Percentiles rank a stretch among this genome's conserved stretches.
Conservation (phyloP, 371 early-diverging fungal species). For the Haplosporangium sp. region DNA sequence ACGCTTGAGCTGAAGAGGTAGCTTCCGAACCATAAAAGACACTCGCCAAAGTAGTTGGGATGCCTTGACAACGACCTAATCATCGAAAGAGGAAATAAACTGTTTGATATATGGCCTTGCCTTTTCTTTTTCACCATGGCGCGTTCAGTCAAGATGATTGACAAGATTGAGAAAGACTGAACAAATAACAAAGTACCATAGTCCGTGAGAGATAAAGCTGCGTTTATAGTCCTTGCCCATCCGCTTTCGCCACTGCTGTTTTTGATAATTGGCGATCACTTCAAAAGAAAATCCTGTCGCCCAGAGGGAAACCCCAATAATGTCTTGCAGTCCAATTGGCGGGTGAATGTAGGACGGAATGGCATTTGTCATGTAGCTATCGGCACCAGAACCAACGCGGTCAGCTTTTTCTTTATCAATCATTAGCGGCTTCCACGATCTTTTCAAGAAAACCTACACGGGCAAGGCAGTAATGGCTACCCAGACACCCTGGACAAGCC, state of each 20-base stretch:
- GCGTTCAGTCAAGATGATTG: no score
- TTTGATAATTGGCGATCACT: slow-evolving; percentile 45
- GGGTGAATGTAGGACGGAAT: slow-evolving; percentile 40
- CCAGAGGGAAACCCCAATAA: slow-evolving; percentile 37
- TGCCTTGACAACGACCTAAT: slow-evolving; percentile 48
- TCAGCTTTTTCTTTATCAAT: neutral
- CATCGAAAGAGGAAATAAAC: neutral
- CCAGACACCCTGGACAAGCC: slow-evolving; percentile 52
- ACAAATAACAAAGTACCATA: slow-evolving; percentile 29
- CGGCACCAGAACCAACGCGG: neutral
- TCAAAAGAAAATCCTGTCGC: slow-evolving; percentile 32
- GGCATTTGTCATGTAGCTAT: slow-evolving; percentile 40
- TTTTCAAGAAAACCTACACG: slow-evolving; percentile 17
- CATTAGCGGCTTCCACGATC: neutral
- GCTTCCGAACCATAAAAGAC: slow-evolving; percentile 45
- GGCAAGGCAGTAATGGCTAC: slow-evolving; percentile 47
- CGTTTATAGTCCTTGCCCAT: slow-evolving; percentile 47
- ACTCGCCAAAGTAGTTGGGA: slow-evolving; percentile 56
- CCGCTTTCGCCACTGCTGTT: slow-evolving; percentile 40
- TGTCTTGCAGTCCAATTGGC: slow-evolving; percentile 24
- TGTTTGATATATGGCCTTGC: neutral
- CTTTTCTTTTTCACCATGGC: neutral
- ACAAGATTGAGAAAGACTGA: neutral
- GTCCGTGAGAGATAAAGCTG: slow-evolving; percentile 45
- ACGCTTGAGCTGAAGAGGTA: slow-evolving; percentile 28